A percentile compares a stretch with the other conserved stretches of the same genome.
These are phyloP conservation scores for Limonium bicolor DNA, from an alignment of 148 eudicot species.

Conservation along the genomic window DNA sequence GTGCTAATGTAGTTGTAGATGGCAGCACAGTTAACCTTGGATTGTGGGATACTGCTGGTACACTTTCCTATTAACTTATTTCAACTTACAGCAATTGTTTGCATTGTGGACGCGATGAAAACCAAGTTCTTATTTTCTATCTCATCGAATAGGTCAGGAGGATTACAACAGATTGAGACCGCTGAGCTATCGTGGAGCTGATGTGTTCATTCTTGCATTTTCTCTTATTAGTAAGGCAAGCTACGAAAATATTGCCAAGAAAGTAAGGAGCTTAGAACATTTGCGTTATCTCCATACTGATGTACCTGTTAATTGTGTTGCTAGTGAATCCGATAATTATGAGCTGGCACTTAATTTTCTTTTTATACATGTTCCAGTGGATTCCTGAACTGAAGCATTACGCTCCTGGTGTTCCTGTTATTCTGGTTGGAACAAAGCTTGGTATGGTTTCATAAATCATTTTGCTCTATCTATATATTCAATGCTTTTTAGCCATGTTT, in stretches of 20 bases:
- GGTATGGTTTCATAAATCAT: conserved; percentile 17
- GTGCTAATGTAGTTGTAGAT: conserved; percentile 40
- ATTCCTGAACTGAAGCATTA: conserved; percentile 76
- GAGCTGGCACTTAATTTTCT: background rate
- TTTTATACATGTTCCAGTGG: conserved; percentile 38
- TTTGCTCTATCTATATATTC: background rate
- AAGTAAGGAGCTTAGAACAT: conserved; percentile 20
- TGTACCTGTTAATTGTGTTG: background rate
- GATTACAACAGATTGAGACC: conserved; percentile 56
- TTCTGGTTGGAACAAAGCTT: conserved; percentile 76
- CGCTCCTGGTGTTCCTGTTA: conserved; percentile 75
- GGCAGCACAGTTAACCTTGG: conserved; percentile 38
- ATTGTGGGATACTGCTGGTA: conserved; percentile 46
- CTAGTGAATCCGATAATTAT: background rate
- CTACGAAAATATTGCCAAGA: conserved; percentile 46
- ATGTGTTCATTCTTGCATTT: conserved; percentile 46
- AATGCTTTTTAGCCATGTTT: conserved; percentile 13
- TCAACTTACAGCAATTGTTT: background rate
- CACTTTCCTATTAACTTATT: background rate
- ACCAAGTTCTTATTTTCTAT: conserved; percentile 1
- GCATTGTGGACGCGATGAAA: background rate
- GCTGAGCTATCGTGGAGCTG: conserved; percentile 55
- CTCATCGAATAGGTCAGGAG: conserved; percentile 30
- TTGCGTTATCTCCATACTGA: background rate
- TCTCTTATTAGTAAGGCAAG: conserved; percentile 55